Evolutionary conservation across 2,329 filamentous ascomycete species (phyloP), one percentile per base, ranked within the genome.

Genomic region (Fusarium pseudocircinatum): DNA sequence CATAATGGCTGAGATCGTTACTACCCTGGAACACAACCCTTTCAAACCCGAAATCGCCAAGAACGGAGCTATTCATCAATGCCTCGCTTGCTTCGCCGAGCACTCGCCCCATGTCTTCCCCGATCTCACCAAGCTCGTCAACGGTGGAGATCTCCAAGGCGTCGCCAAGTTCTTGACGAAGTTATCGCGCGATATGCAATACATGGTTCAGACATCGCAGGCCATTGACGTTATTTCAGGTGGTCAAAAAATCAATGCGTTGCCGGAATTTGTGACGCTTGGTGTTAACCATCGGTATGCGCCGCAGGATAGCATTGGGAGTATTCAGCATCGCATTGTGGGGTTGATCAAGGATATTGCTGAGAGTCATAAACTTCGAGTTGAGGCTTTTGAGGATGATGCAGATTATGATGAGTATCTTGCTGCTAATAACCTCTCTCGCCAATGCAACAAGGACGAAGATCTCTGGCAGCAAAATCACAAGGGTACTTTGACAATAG

Each of bases 161-260:
- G 73, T 81, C 9, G 79, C 81, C 0, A 54, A 70, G 1, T 64
- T 75, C 30, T 43, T 82, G 30, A 73, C 76, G 4, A 44, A 59
- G 24, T 14, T 59, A 8, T 70, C 75, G 18, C 63, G 60, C 4
- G 36, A 67, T 1, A 54, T 66, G 12, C 83, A 84, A 58, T 91
- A 88, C 75, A 83, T 88, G 18, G 86, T 92, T 63, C 88, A 88
- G 42, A 92, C 89, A 0, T 90, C 89, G 0, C 84, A 88, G 40
- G 87, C 90, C 0, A 85, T 90, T 2, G 89, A 91, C 75, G 78
- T 89, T 12, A 88, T 93, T 67, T 75, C 77, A 4, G 91, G 91
- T 2, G 91, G 91, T 2, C 83, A 88, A 44, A 93, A 92, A 81
- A 85, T 87, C 75, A 92, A 93, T 65, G 89, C 90, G 0, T 84